Evolutionary conservation across 2,329 filamentous ascomycete species (phyloP).

Genomic region (Sphaerostilbella broomeana): DNA sequence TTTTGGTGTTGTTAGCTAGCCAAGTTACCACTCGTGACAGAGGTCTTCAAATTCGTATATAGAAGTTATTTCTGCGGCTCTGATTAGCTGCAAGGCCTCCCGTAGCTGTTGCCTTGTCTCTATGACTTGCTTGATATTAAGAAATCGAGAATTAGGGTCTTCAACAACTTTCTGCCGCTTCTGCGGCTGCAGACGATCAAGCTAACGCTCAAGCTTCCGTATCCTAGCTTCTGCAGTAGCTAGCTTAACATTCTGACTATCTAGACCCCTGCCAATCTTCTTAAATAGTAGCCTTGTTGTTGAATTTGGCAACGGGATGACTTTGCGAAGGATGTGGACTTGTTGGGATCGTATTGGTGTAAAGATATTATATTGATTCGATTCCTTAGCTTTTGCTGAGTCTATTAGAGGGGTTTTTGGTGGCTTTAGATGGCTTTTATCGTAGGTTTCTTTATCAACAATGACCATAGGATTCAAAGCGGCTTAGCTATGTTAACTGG

Average conservation of each 20-base stretch:
- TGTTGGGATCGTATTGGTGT: constrained; percentile 1
- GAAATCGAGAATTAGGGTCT: constrained; percentile 2
- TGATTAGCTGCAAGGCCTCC: background rate
- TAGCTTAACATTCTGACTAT: background rate
- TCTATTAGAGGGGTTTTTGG: background rate
- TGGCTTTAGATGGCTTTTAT: background rate
- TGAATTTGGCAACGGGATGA: background rate
- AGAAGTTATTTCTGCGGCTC: background rate
- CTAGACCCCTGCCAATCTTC: constrained; percentile 1
- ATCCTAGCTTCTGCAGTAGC: background rate
- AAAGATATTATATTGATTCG: background rate
- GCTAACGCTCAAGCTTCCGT: background rate
- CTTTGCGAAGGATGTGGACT: background rate
- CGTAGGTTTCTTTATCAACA: background rate
- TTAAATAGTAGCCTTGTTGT: background rate
- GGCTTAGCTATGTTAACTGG: constrained; percentile 2
- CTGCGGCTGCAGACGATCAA: background rate
- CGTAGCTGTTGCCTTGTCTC: background rate
- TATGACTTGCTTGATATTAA: constrained; percentile 1
- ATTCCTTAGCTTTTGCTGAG: background rate
- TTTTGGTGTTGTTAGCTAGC: no score
- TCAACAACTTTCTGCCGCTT: constrained; percentile 1
- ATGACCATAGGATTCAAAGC: background rate
- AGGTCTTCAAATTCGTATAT: background rate
- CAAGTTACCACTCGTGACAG: background rate